Evolutionary conservation across 306 rosid genomes (phyloP).

Genomic region (Lablab purpureus): DNA sequence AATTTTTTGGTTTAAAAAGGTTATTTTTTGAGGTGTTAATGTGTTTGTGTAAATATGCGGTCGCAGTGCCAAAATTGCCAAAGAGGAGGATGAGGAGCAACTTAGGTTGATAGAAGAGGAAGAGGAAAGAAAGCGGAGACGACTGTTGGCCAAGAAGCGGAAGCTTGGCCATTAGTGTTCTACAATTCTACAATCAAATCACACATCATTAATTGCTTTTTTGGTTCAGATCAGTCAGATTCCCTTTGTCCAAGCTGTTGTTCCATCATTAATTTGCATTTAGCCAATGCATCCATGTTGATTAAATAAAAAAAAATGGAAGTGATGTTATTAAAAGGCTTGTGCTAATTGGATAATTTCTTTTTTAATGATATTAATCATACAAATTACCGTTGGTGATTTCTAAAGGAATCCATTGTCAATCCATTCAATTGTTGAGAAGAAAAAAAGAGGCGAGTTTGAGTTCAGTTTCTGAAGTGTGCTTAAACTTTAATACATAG

Average conservation of each 20-base stretch:
- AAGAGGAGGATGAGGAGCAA: conserved; percentile 75
- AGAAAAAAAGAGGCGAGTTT: background rate
- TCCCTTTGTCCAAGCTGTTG: conserved; percentile 18
- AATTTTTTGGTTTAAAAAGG: background rate
- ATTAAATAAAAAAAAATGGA: background rate
- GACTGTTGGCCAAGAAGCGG: conserved; percentile 57
- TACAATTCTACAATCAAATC: background rate
- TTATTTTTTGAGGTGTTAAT: background rate
- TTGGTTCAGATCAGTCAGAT: conserved; percentile 35
- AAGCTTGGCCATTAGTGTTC: conserved; percentile 40
- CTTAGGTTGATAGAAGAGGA: conserved; percentile 60
- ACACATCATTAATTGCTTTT: conserved; percentile 1
- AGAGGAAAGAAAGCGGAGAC: conserved; percentile 56
- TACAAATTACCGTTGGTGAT: background rate
- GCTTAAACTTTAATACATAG: no score
- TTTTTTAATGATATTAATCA: no score
- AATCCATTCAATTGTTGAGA: background rate
- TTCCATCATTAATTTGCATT: conserved; percentile 27
- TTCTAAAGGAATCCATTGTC: no score
- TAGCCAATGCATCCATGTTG: conserved; percentile 39
- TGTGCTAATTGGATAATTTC: background rate
- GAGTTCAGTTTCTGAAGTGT: no score
- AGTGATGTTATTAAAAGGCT: background rate
- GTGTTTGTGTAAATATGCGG: conserved; percentile 8
- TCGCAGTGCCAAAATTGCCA: conserved; percentile 62